Evolutionary conservation across 495 filamentous ascomycete genomes (phyloP), one percentile per base, ranked within the genome.

Genomic region (Aspergillus incahuasiensis): DNA sequence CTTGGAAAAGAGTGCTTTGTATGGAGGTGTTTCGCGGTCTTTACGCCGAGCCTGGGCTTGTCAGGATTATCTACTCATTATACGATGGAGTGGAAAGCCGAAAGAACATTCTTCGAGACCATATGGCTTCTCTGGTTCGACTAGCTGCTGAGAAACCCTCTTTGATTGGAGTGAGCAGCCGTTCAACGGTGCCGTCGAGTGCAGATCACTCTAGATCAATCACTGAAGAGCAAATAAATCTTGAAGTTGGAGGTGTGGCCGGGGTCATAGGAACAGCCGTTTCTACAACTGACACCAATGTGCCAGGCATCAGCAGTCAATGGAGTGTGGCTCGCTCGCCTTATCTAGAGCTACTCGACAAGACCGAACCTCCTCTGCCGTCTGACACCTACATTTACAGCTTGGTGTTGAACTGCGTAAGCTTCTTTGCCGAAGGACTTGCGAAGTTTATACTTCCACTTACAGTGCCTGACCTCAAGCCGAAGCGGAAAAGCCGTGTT

Each of bases 301-400:
- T 82, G 0, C 66, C 78, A 41, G 94, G 90, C 6, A 90, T 98
- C 61, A 95, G 90, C 68, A 82, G 74, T 24, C 86, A 92, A 61
- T 97, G 91, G 92, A 97, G 95, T 74, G 79, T 86, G 19, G 82
- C 95, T 61, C 79, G 90, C 51, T 90, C 89, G 18, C 86, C 92
- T 21, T 97, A 91, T 66, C 87, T 97, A 38, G 94, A 98, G 54
- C 87, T 95, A 47, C 81, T 97, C 11, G 94, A 98, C 72, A 98
- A 98, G 67, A 78, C 83, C 3, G 92, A 97, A 30, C 79, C 94
- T 5, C 90, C 92, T 4, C 52, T 69, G 8, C 80, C 94, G 39
- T 94, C 94, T 1, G 91, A 96, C 48, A 95, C 95, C 0, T 98
- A 98, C 63, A 81, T 96, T 24, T 96, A 98, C 70, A 87, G 86